Evolutionary conservation across 345 rosid genomes (phyloP).

Genomic region (Pugionium dolabratum): DNA sequence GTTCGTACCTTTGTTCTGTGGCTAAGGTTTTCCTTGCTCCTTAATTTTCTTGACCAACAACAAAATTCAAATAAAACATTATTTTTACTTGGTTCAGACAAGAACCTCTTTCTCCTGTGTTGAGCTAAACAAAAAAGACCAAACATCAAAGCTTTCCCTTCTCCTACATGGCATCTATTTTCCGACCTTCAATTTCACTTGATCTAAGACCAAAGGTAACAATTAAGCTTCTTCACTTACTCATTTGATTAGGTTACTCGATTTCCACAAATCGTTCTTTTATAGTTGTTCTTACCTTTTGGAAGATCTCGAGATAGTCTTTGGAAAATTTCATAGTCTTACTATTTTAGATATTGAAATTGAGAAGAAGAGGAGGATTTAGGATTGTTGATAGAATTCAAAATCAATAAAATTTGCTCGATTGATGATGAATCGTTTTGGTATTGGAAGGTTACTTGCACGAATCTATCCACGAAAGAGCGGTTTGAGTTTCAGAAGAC

Average conservation of each 20-base stretch:
- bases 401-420: not conserved
- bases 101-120: conserved; percentile 1
- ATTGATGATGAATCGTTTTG: conserved; percentile 19
- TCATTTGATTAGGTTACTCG: not conserved
- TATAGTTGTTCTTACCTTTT: not conserved
- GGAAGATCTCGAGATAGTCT: not conserved
- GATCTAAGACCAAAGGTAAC: conserved; percentile 56
- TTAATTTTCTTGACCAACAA: not conserved
- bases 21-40: conserved; percentile 7
- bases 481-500: conserved; percentile 35
- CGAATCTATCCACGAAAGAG: conserved; percentile 33
- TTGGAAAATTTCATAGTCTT: not conserved
- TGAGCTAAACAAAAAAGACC: conserved; percentile 3
- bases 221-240: not conserved
- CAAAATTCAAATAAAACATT: not conserved
- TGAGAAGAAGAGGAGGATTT: not conserved
- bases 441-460: conserved; percentile 26
- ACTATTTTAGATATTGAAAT: not conserved
- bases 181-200: conserved; percentile 47
- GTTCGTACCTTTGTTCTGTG: conserved; percentile 11
- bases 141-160: conserved; percentile 20
- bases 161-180: conserved; percentile 67
- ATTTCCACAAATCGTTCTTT: not conserved
- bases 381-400: not conserved
- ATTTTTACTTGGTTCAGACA: not conserved